These are phyloP conservation scores for Ceratobasidium sp. DNA, from an alignment of 1,284 basidiomycete species.

Conservation along the genomic window DNA sequence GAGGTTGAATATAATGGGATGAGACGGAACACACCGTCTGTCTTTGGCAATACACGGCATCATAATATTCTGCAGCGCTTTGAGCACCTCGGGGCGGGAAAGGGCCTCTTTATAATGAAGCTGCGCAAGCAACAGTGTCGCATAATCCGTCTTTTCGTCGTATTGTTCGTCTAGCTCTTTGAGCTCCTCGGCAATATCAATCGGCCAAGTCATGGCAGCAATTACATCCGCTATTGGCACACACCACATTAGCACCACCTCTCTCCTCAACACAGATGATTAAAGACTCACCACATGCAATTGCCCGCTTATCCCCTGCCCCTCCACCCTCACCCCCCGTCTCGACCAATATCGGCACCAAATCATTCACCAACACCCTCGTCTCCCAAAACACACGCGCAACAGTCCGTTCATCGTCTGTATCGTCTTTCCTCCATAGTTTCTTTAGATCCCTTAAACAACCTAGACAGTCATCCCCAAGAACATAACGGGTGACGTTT, in stretches of 20 bases:
- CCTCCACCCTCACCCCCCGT: constrained; percentile 83
- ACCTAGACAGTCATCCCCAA: constrained; percentile 85
- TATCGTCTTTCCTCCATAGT: constrained; percentile 94
- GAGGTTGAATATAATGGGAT: neutral
- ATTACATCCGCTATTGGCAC: constrained; percentile 76
- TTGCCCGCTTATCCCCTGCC: constrained; percentile 85
- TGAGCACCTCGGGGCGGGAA: constrained; percentile 74
- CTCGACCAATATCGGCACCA: constrained; percentile 85
- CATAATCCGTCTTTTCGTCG: constrained; percentile 86
- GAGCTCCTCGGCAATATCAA: constrained; percentile 91
- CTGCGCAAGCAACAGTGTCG: constrained; percentile 82
- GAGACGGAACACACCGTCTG: constrained; percentile 55
- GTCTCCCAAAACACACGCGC: constrained; percentile 90
- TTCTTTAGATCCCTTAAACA: constrained; percentile 95
- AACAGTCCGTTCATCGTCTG: constrained; percentile 93
- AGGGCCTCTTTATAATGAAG: constrained; percentile 87
- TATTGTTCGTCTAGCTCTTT: constrained; percentile 82
- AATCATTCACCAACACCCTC: constrained; percentile 84
- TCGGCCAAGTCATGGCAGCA: constrained; percentile 97
- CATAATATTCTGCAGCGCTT: constrained; percentile 76
- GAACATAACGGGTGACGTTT: constrained; percentile 69
- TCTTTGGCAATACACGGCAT: constrained; percentile 77
- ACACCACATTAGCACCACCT: neutral
- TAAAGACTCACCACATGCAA: constrained; percentile 73
- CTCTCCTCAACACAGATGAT: neutral